These are phyloP conservation scores for Metschnikowia amazonensis DNA, from an alignment of 805 yeast species.

Conservation along the genomic window DNA sequence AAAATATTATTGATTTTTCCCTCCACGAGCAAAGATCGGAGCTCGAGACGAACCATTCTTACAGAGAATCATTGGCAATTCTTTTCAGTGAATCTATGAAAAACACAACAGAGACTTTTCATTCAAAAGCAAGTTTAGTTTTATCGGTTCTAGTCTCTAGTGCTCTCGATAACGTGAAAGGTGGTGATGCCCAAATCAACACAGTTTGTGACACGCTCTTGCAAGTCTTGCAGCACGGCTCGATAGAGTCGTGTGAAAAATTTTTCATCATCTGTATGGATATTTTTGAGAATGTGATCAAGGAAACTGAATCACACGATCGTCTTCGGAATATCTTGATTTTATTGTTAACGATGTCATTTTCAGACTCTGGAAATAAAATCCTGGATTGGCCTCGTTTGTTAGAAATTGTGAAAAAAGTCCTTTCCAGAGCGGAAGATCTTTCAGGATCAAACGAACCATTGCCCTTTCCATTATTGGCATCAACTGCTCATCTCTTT, in stretches of 20 bases:
- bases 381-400: slow-evolving; percentile 49
- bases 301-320: background rate
- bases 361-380: slow-evolving; percentile 70
- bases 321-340: slow-evolving; percentile 25
- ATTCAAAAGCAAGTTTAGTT: slow-evolving; percentile 62
- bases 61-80: slow-evolving; percentile 53
- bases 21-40: slow-evolving; percentile 32
- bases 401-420: slow-evolving; percentile 18
- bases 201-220: slow-evolving; percentile 59
- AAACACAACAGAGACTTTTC: slow-evolving; percentile 67
- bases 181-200: slow-evolving; percentile 9
- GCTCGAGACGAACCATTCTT: slow-evolving; percentile 41
- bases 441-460: slow-evolving; percentile 5
- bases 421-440: slow-evolving; percentile 20
- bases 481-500: slow-evolving; percentile 42
- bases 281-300: slow-evolving; percentile 18
- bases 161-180: slow-evolving; percentile 13
- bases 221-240: slow-evolving; percentile 51
- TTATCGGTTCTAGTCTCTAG: slow-evolving; percentile 43
- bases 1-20: slow-evolving; percentile 41
- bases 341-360: slow-evolving; percentile 46
- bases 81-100: slow-evolving; percentile 72
- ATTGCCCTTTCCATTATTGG: slow-evolving; percentile 12
- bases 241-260: slow-evolving; percentile 42
- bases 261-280: slow-evolving; percentile 37